Evolutionary conservation across 148 eudicot species (phyloP).

Genomic region (Dysphania ambrosioides): DNA sequence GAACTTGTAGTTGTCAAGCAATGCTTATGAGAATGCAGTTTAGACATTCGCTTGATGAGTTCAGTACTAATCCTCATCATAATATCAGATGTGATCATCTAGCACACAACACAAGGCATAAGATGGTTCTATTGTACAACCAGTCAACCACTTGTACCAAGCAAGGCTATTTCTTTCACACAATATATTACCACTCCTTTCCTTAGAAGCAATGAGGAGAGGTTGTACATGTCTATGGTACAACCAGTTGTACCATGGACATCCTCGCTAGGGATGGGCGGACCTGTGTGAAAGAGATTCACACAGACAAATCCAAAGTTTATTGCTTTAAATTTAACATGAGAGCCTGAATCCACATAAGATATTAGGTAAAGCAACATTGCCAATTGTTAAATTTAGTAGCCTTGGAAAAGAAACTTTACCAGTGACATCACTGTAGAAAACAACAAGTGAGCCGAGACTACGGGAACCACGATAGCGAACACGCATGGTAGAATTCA

Average conservation of each 20-base stretch:
- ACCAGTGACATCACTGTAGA: constrained; percentile 78
- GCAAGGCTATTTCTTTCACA: too few relatives aligned
- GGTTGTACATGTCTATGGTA: too few relatives aligned
- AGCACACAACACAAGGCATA: not conserved
- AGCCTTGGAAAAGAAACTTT: constrained; percentile 13
- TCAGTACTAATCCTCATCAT: not conserved
- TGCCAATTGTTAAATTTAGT: not conserved
- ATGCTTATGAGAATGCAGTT: not conserved
- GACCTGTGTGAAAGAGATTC: not conserved
- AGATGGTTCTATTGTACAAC: too few relatives aligned
- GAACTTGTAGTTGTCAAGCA: not conserved
- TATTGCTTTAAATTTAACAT: not conserved
- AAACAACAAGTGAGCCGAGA: constrained; percentile 60
- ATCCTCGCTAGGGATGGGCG: not conserved
- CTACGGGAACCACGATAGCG: constrained; percentile 83
- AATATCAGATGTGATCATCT: not conserved
- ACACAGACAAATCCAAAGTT: not conserved
- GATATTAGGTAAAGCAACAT: not conserved
- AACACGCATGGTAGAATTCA: constrained; percentile 79
- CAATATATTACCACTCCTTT: too few relatives aligned
- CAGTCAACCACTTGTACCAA: too few relatives aligned
- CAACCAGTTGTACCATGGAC: too few relatives aligned
- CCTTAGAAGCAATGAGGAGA: too few relatives aligned
- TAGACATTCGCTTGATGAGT: not conserved
- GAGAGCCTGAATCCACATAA: not conserved